Evolutionary conservation across 768 basidiomycete genomes (phyloP).

Genomic region (Suillus decipiens): DNA sequence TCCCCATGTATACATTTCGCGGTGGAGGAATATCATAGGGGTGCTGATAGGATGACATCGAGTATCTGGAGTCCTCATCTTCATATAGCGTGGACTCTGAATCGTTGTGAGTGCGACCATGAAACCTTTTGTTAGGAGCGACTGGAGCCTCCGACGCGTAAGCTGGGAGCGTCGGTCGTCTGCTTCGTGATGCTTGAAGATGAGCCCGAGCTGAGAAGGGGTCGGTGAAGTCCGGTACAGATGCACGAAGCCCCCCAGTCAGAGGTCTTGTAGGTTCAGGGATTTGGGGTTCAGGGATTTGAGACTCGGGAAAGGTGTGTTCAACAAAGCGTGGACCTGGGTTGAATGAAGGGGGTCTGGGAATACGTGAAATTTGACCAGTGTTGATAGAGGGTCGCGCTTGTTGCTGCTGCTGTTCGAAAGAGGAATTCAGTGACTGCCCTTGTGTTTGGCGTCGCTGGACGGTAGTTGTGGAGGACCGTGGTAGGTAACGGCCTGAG

Average conservation of each 20-base stretch:
- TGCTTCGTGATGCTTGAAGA: not conserved
- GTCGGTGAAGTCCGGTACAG: not conserved
- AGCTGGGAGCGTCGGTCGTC: not conserved
- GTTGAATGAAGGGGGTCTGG: not conserved
- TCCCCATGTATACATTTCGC: constrained; percentile 38
- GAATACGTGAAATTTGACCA: not conserved
- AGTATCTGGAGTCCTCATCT: constrained; percentile 40
- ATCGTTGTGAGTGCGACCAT: not conserved
- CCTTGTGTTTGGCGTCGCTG: constrained; percentile 3
- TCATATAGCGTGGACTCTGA: not conserved
- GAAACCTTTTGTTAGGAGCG: not conserved
- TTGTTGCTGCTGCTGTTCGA: not conserved
- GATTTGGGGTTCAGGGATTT: not conserved
- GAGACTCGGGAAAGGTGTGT: not conserved
- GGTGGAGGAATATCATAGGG: constrained; percentile 65
- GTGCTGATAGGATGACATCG: constrained; percentile 58
- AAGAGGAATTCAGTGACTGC: not conserved
- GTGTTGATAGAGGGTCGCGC: not conserved
- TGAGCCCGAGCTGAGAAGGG: constrained; percentile 3
- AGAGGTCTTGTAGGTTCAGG: not conserved
- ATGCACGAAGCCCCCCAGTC: not conserved
- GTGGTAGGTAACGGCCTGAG: constrained; percentile 1
- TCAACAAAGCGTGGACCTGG: not conserved
- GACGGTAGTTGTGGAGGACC: not conserved
- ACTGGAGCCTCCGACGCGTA: not conserved